Conservation (phyloP, 371 early-diverging fungal species). For the Chytridium lagenaria region DNA sequence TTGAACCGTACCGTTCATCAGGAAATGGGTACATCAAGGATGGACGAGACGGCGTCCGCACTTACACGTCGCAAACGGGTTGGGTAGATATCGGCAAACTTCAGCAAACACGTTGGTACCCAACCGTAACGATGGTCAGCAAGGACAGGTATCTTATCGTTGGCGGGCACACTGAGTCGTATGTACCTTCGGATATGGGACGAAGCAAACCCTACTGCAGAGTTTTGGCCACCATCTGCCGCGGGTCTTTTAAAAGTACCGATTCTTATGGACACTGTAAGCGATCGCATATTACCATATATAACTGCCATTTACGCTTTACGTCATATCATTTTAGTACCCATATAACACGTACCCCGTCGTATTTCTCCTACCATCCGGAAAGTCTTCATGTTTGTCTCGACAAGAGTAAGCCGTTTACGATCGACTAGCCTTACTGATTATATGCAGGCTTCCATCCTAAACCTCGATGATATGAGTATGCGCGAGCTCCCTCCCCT, state of each 20-base stretch:
- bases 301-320: neutral
- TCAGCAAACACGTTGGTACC: constrained; percentile 40
- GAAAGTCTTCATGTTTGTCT: constrained; percentile 36
- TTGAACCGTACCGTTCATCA: neutral
- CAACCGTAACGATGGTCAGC: constrained; percentile 38
- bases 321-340: neutral
- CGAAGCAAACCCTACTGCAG: constrained; percentile 40
- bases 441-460: neutral
- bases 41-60: constrained; percentile 9
- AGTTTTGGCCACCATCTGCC: constrained; percentile 28
- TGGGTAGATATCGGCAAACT: constrained; percentile 23
- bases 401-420: constrained; percentile 3
- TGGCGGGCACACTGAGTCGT: constrained; percentile 39
- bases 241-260: constrained; percentile 18
- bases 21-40: constrained; percentile 33
- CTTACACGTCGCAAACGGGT: constrained; percentile 3
- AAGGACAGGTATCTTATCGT: constrained; percentile 35
- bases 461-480: neutral
- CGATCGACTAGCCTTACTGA: neutral
- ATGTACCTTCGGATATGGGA: constrained; percentile 26
- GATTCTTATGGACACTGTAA: constrained; percentile 20
- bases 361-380: constrained; percentile 33
- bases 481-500: constrained; percentile 31
- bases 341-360: constrained; percentile 44
- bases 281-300: too few relatives aligned